A percentile compares a stretch with the other conserved stretches of the same genome.
Evolutionary conservation across 306 rosid species (phyloP).

Genomic region (Biancaea sappan): DNA sequence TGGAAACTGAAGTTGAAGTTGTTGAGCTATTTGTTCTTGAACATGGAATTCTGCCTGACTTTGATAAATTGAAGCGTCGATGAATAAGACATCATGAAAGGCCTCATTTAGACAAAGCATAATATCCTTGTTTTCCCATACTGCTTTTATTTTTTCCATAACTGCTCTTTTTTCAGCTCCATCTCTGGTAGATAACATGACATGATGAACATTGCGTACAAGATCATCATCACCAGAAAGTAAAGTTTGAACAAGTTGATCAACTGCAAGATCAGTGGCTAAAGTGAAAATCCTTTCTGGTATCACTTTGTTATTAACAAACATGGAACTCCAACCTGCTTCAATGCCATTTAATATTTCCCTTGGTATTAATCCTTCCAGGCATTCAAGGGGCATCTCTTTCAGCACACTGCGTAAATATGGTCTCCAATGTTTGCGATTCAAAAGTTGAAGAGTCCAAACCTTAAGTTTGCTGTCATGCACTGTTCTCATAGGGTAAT

Average conservation of each 20-base stretch:
- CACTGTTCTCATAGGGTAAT: neutral
- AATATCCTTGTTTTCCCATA: neutral
- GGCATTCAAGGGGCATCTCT: neutral
- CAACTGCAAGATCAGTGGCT: conserved; percentile 1
- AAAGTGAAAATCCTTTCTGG: neutral
- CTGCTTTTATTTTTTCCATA: neutral
- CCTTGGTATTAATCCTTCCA: neutral
- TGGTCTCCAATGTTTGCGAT: neutral
- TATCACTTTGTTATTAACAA: neutral
- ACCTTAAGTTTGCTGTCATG: neutral
- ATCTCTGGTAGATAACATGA: neutral
- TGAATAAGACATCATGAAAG: neutral
- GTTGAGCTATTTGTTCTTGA: neutral
- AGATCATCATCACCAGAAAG: neutral
- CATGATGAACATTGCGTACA: neutral
- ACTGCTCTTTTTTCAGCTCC: neutral
- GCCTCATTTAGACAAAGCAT: neutral
- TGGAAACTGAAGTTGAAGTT: neutral
- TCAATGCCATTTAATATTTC: neutral
- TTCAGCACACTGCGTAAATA: neutral
- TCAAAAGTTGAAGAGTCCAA: neutral
- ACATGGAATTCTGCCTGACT: neutral
- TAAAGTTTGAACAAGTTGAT: neutral
- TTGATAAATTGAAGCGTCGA: neutral
- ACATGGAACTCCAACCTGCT: neutral